phyloP scores from a whole-genome alignment of 345 rosid species.

The Raphanus sativus region DNA sequence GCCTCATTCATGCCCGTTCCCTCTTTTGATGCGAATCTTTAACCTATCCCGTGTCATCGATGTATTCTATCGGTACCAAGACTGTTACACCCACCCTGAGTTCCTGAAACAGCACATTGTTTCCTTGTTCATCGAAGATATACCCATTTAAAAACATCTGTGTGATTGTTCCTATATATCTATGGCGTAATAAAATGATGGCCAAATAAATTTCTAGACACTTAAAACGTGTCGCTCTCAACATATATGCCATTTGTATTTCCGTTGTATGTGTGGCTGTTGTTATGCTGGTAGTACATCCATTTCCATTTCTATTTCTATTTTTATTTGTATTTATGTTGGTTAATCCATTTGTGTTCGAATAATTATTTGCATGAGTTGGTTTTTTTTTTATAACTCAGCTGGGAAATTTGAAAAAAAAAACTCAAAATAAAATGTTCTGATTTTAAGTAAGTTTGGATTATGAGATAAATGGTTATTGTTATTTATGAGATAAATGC shows the following conservation, averaged over 20 bases:
- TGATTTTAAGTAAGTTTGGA: too few species aligned
- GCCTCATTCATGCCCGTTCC: neutral
- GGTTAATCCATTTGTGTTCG: neutral
- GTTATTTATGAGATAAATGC: too few species aligned
- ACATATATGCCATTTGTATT: neutral
- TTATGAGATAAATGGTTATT: too few species aligned
- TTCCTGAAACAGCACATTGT: constrained; percentile 8
- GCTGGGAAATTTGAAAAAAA: too few species aligned
- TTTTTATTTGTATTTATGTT: neutral
- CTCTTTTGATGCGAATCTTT: constrained; percentile 16
- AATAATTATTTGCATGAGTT: neutral
- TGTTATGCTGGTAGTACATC: neutral
- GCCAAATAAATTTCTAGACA: neutral
- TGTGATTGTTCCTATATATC: neutral
- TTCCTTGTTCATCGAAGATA: neutral
- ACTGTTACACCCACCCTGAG: constrained; percentile 21
- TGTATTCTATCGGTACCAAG: constrained; percentile 30
- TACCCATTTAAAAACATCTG: neutral
- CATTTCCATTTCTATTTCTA: too few species aligned
- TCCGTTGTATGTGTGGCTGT: neutral
- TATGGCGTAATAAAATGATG: neutral
- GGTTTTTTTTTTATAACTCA: neutral
- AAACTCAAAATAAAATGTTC: too few species aligned
- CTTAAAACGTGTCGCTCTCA: neutral
- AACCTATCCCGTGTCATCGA: constrained; percentile 22